Percentiles rank a stretch among this genome's conserved stretches.
Conservation (phyloP, 1,284 basidiomycete species). For the Uromyces viciae-fabae region DNA sequence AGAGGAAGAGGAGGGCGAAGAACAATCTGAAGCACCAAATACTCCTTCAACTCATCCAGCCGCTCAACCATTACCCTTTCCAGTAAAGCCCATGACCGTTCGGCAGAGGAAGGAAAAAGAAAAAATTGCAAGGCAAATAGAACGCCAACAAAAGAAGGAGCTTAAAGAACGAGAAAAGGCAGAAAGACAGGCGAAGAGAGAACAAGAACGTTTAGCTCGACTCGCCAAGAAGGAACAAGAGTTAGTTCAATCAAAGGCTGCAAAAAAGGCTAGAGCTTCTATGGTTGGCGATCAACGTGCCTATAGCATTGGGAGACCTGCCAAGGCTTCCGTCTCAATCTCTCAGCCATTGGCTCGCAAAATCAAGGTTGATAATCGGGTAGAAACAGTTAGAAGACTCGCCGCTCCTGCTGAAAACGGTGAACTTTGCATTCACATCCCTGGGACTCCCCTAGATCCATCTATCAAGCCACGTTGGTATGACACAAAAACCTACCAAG, state of each 20-base stretch:
- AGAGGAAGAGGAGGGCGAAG: neutral
- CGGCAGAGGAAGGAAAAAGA: constrained; percentile 35
- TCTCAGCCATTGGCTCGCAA: constrained; percentile 7
- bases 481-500: constrained; percentile 69
- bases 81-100: constrained; percentile 16
- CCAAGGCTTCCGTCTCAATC: constrained; percentile 14
- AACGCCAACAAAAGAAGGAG: constrained; percentile 37
- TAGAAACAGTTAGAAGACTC: constrained; percentile 41
- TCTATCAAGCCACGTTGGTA: constrained; percentile 62
- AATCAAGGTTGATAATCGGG: constrained; percentile 43
- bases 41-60: constrained; percentile 1
- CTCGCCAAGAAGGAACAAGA: constrained; percentile 37
- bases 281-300: constrained; percentile 26
- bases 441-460: constrained; percentile 2
- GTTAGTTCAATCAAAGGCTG: constrained; percentile 11
- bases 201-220: constrained; percentile 54
- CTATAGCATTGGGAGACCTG: constrained; percentile 26
- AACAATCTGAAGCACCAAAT: neutral
- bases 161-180: constrained; percentile 35
- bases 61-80: neutral
- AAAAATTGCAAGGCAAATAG: constrained; percentile 32
- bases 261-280: constrained; percentile 25
- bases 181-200: constrained; percentile 33
- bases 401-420: constrained; percentile 25
- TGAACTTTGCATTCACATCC: constrained; percentile 32